phyloP scores from a whole-genome alignment of 129 eudicot species.

The Arctium lappa region DNA sequence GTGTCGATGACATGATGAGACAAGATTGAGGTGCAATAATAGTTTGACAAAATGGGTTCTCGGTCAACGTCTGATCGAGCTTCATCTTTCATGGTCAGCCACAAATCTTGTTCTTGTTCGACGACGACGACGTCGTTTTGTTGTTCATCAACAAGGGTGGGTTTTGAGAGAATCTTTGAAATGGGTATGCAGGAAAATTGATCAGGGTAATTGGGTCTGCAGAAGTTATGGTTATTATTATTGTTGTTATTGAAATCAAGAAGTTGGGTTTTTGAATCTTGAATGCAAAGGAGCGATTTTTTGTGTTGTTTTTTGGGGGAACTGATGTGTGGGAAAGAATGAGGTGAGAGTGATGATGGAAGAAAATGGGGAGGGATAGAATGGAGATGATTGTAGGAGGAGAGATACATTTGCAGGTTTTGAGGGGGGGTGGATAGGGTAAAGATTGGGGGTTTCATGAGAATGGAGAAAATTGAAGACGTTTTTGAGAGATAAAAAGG shows the following conservation, averaged over 20 bases:
- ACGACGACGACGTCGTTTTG: neutral
- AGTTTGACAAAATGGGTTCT: slow-evolving; percentile 70
- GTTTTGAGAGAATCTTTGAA: slow-evolving; percentile 31
- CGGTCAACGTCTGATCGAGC: slow-evolving; percentile 55
- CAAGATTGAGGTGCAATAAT: slow-evolving; percentile 45
- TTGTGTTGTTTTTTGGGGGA: slow-evolving; percentile 3
- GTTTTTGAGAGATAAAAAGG: neutral
- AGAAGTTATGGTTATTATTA: slow-evolving; percentile 15
- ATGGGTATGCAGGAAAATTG: slow-evolving; percentile 47
- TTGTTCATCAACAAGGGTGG: neutral
- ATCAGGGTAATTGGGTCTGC: slow-evolving; percentile 48
- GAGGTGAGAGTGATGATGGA: neutral
- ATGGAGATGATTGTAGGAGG: slow-evolving; percentile 7
- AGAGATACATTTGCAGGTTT: neutral
- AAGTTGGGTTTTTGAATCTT: slow-evolving; percentile 34
- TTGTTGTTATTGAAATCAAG: neutral
- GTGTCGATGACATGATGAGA: slow-evolving; percentile 38
- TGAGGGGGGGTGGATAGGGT: neutral
- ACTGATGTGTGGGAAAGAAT: slow-evolving; percentile 18
- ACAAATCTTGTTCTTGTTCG: slow-evolving; percentile 38
- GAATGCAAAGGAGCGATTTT: slow-evolving; percentile 44
- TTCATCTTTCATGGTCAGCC: slow-evolving; percentile 63
- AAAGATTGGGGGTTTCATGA: slow-evolving; percentile 13
- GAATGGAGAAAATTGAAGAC: neutral
- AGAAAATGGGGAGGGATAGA: slow-evolving; percentile 37